These are phyloP conservation scores for Platanus orientalis DNA, from an alignment of 164 flowering plant genomes.

Conservation along the genomic window DNA sequence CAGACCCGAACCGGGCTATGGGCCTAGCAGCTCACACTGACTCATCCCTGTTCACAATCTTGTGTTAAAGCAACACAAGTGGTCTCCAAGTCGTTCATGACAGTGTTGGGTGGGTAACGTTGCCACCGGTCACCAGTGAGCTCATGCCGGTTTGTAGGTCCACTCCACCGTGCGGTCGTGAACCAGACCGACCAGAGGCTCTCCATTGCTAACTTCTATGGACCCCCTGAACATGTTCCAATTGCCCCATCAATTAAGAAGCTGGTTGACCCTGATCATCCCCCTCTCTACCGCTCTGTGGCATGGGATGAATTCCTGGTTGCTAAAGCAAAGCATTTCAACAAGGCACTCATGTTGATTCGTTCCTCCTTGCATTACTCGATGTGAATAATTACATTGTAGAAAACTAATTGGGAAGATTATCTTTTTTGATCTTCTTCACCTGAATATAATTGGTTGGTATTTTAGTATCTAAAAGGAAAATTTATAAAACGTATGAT, in stretches of 20 bases:
- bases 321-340: slow-evolving; percentile 5
- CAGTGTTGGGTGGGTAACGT: slow-evolving; percentile 30
- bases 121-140: slow-evolving; percentile 25
- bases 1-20: background rate
- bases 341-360: slow-evolving; percentile 3
- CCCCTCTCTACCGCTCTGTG: slow-evolving; percentile 25
- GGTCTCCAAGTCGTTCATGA: slow-evolving; percentile 28
- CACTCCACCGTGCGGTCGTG: slow-evolving; percentile 32
- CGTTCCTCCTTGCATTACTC: too few species aligned
- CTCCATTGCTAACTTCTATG: slow-evolving; percentile 37
- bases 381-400: too few species aligned
- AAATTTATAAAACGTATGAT: too few species aligned
- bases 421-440: too few species aligned
- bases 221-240: slow-evolving; percentile 32
- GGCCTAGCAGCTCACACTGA: background rate
- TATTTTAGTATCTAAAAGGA: too few species aligned
- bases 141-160: slow-evolving; percentile 20
- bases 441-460: too few species aligned
- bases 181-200: slow-evolving; percentile 24
- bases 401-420: too few species aligned
- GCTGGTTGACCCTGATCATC: slow-evolving; percentile 12
- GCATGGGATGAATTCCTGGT: slow-evolving; percentile 25
- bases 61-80: background rate
- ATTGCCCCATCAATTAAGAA: slow-evolving; percentile 16
- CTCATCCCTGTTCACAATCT: background rate